A percentile compares a stretch with the other conserved stretches of the same genome.
Conservation (phyloP, 257 asterid genomes). For the Solanum rostratum region DNA sequence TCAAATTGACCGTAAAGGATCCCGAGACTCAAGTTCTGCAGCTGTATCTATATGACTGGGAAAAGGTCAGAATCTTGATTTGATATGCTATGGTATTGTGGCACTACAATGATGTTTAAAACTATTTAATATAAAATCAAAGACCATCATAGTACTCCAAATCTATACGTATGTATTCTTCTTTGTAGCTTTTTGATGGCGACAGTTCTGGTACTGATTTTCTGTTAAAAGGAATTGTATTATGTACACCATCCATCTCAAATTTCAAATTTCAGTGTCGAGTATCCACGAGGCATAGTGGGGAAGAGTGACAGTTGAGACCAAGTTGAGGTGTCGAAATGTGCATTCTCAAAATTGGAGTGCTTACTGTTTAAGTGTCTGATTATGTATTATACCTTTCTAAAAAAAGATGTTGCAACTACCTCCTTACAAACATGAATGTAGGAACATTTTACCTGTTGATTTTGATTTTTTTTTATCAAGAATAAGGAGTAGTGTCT, state of each 20-base stretch:
- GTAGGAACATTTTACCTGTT: not conserved
- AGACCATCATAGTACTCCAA: not conserved
- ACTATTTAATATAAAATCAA: not conserved
- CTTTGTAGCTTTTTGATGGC: not conserved
- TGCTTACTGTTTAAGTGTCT: not conserved
- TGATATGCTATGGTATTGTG: not conserved
- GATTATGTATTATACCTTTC: not conserved
- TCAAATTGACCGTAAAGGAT: constrained; percentile 70
- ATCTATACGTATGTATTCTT: not conserved
- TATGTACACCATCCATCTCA: not conserved
- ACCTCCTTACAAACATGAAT: not conserved
- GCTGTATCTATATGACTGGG: constrained; percentile 69
- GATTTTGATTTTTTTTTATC: not conserved
- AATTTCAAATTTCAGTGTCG: not conserved
- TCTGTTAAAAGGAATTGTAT: not conserved
- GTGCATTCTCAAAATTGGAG: not conserved
- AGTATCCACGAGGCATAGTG: not conserved
- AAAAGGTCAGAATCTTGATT: constrained; percentile 36
- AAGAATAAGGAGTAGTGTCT: not conserved
- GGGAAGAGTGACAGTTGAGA: not conserved
- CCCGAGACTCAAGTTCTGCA: constrained; percentile 55
- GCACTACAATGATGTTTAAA: not conserved
- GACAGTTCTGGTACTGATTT: not conserved
- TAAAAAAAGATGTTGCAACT: not conserved
- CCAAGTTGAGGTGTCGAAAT: not conserved